Evolutionary conservation across 139 green algal genomes (phyloP), one percentile per base, ranked within the genome.

Genomic region (Chlorella sp.): DNA sequence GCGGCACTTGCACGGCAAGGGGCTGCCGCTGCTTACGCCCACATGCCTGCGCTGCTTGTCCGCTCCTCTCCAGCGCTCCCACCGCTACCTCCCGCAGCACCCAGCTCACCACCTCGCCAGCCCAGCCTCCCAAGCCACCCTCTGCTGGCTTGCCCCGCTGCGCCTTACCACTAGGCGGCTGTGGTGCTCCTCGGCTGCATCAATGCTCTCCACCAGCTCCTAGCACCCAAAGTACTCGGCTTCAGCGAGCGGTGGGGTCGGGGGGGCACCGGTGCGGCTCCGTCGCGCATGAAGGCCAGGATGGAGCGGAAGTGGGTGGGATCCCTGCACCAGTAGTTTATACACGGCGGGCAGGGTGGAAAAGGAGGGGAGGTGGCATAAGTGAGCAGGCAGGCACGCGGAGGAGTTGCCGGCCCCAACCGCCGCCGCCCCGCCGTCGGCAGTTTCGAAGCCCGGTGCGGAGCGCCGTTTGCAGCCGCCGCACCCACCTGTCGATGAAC

Each of bases 251-350:
- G 3, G 30, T 39, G 37, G 34, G 2, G 18, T 16, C 21, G 19
- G 18, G 24, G n/a, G n/a, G 76, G 76, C 76, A 82, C 76, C 21
- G 76, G 76, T 0, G 76, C 76, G 5, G 37, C 3, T 36, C 76
- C 76, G 37, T 82, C 76, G 21, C 76, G 76, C 76, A 82, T 82
- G 37, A 82, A 82, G 76, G 36, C 24, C 34, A 82, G 76, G 76
- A 82, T 82, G 76, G 76, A 30, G 76, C 36, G 76, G 76, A 82
- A 82, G 76, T 82, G 76, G 36, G 26, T 24, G 76, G 76, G 37
- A 37, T 82, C 76, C 24, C 76, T 82, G 76, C 21, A 16, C 22
- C 9, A 19, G 76, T 24, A 42, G 34, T 5, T 2, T 57, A 22
- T 1, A 14, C 3, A 24, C 19, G 76, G 15, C 18, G 24, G 26